These are phyloP conservation scores for Luvunga scandens DNA, from an alignment of 345 rosid species.

Conservation along the genomic window DNA sequence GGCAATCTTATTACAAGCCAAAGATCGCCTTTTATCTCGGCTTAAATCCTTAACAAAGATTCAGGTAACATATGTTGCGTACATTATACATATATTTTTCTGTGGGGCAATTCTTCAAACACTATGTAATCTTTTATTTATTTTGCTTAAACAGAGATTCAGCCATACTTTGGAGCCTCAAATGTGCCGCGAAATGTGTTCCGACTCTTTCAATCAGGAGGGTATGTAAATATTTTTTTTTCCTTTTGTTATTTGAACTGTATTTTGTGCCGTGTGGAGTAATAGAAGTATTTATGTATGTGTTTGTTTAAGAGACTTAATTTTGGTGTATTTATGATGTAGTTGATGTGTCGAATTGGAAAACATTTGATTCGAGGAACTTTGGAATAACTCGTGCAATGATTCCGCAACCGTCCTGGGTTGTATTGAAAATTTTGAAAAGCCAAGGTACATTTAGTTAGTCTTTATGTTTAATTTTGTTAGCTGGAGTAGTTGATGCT, in stretches of 20 bases:
- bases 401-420: slow-evolving; percentile 54
- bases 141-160: slow-evolving; percentile 37
- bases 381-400: slow-evolving; percentile 41
- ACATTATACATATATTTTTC: not conserved
- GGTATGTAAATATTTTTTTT: slow-evolving; percentile 20
- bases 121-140: slow-evolving; percentile 1
- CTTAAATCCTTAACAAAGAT: slow-evolving; percentile 37
- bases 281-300: not conserved
- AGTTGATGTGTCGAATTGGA: slow-evolving; percentile 63
- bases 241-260: too few species aligned
- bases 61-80: slow-evolving; percentile 33
- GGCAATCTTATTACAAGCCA: slow-evolving; percentile 39
- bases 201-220: slow-evolving; percentile 13
- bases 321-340: slow-evolving; percentile 19
- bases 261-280: not conserved
- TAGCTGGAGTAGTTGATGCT: not conserved
- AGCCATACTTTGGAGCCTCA: slow-evolving; percentile 27
- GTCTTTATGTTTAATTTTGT: not conserved
- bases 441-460: slow-evolving; percentile 36
- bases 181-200: slow-evolving; percentile 16
- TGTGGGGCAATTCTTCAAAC: slow-evolving; percentile 44
- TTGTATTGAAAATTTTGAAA: slow-evolving; percentile 53
- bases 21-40: slow-evolving; percentile 27
- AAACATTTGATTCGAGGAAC: slow-evolving; percentile 41
- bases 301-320: not conserved